Evolutionary conservation across 2,329 filamentous ascomycete species (phyloP), one percentile per base, ranked within the genome.

Genomic region (Ceratocystiopsis brevicomis): DNA sequence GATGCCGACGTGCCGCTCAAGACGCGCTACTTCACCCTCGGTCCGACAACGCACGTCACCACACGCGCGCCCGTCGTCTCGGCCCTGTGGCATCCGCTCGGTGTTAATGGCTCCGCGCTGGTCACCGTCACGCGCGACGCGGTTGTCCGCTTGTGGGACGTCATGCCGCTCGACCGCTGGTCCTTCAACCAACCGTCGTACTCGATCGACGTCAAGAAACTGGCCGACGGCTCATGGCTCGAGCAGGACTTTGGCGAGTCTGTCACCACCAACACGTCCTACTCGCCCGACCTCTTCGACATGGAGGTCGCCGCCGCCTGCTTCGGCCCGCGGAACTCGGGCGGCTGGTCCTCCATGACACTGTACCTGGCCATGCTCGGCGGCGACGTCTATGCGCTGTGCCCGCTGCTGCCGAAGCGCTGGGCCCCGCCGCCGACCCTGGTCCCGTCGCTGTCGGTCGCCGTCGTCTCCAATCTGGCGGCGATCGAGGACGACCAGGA

Each of bases 351-450:
- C 9, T 76, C 87, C 11, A 95, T 95, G 82, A 96, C 90, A 0
- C 67, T 98, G 12, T 98, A 88, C 84, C 66, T 96, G 42, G 86
- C 87, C n/a, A 98, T 95, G 81, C 76, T 76, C 35, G 81, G 85
- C 47, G 90, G 90, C 4, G 87, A 95, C 55, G 72, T 96, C 6
- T 98, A 98, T 55, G 87, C 88, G 2, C 65, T 98, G 10, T 95
- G 87, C 56, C 90, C 90, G 2, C 68, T 98, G 37, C 66, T 98
- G 32, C 90, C 90, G 1, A 76, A 77, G 42, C 84, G 80, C 53
- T 96, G 88, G 86, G 76, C 82, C 19, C 77, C 81, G 19, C 77
- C 80, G 14, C 70, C 78, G 1, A 80, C 81, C 0, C 66, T 90
- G 32, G 75, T 94, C 14, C 81, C 86, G 3, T 86, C 85, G 0